Evolutionary conservation across 2,329 filamentous ascomycete species (phyloP).

Genomic region (Claviceps sp.): DNA sequence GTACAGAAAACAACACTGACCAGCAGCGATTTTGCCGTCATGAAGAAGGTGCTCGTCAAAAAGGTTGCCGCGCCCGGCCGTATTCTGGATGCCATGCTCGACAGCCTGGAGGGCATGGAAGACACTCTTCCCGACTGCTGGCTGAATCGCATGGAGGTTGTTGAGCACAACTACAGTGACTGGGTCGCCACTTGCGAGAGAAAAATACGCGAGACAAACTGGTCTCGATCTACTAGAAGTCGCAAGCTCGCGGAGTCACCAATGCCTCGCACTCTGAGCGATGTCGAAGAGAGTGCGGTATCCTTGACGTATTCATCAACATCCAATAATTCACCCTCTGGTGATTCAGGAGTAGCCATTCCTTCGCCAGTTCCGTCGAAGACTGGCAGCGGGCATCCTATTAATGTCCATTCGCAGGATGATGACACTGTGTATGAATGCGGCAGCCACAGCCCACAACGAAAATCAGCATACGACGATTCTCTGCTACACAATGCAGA

Average conservation of each 20-base stretch:
- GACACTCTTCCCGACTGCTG: slow-evolving; percentile 78
- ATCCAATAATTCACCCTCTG: too few species aligned
- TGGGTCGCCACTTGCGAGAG: slow-evolving; percentile 73
- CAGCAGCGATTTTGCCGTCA: slow-evolving; percentile 38
- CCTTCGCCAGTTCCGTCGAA: too few species aligned
- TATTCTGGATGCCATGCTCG: slow-evolving; percentile 72
- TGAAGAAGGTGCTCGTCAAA: slow-evolving; percentile 49
- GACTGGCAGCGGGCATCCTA: too few species aligned
- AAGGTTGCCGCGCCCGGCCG: slow-evolving; percentile 59
- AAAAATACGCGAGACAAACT: slow-evolving; percentile 56
- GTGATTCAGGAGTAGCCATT: too few species aligned
- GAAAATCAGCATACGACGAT: neutral
- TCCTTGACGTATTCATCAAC: neutral
- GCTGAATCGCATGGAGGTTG: slow-evolving; percentile 72
- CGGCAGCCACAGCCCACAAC: neutral
- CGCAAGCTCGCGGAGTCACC: slow-evolving; percentile 1
- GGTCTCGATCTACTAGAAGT: slow-evolving; percentile 10
- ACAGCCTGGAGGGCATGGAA: slow-evolving; percentile 67
- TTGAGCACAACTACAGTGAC: slow-evolving; percentile 64
- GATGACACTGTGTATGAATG: neutral
- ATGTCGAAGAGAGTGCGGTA: neutral
- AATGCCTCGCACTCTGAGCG: neutral
- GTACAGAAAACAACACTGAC: slow-evolving; percentile 19
- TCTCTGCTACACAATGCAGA: neutral
- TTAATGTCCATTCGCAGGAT: too few species aligned